Evolutionary conservation across 2,329 filamentous ascomycete species (phyloP).

Genomic region (Phialemoniopsis sp.): DNA sequence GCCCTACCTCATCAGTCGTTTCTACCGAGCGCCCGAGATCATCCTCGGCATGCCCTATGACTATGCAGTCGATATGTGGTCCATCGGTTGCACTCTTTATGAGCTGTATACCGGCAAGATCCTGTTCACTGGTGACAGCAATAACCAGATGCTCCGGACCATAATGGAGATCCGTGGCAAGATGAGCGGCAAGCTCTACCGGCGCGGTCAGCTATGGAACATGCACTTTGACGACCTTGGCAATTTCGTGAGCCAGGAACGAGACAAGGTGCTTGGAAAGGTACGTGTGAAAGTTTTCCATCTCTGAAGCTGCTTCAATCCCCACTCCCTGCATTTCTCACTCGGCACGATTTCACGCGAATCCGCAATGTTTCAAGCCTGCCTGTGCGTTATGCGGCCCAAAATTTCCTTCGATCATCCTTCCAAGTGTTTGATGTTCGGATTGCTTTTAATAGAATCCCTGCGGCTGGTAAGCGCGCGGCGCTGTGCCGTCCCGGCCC

Average conservation of each 20-base stretch:
- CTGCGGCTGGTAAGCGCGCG: slow-evolving; percentile 4
- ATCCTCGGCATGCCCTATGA: slow-evolving; percentile 96
- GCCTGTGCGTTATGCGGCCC: no score
- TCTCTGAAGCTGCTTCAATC: slow-evolving; percentile 7
- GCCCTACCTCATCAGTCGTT: slow-evolving; percentile 92
- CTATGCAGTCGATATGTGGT: slow-evolving; percentile 95
- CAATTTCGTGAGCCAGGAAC: slow-evolving; percentile 80
- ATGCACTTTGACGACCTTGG: slow-evolving; percentile 81
- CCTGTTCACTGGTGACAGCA: slow-evolving; percentile 88
- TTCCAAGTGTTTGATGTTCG: background rate
- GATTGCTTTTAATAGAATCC: slow-evolving; percentile 3
- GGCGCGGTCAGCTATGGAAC: slow-evolving; percentile 70
- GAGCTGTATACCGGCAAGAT: slow-evolving; percentile 98
- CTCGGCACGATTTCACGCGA: slow-evolving; percentile 5
- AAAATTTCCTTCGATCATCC: no score
- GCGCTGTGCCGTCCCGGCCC: no score
- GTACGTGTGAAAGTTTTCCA: slow-evolving; percentile 36
- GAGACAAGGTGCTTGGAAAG: slow-evolving; percentile 83
- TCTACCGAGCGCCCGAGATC: slow-evolving; percentile 95
- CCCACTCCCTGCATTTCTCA: slow-evolving; percentile 7
- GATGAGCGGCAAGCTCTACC: slow-evolving; percentile 83
- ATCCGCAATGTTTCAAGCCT: no score
- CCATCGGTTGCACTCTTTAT: slow-evolving; percentile 93
- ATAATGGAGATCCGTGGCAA: slow-evolving; percentile 97
- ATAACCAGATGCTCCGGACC: slow-evolving; percentile 95